Evolutionary conservation across 73 alveolate genomes (phyloP).

Genomic region (Stentor coeruleus): DNA sequence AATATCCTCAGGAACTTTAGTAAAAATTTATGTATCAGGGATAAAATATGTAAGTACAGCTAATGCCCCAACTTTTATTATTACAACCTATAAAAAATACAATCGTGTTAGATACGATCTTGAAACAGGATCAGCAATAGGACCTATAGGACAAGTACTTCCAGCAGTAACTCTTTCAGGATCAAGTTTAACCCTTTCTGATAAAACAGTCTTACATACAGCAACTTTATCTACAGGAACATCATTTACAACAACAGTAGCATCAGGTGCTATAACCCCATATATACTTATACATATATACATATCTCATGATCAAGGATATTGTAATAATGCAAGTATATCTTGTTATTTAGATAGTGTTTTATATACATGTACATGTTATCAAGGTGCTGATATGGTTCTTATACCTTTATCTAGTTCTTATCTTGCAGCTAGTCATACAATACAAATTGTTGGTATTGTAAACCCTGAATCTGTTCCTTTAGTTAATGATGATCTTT

Average conservation of each 20-base stretch:
- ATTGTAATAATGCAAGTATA: neutral
- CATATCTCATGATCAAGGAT: slow-evolving; percentile 10
- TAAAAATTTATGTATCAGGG: slow-evolving; percentile 9
- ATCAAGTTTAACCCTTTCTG: neutral
- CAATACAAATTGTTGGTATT: neutral
- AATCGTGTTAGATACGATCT: neutral
- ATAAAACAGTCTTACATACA: neutral
- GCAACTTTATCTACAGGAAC: slow-evolving; percentile 8
- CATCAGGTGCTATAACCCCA: neutral
- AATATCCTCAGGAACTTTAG: neutral
- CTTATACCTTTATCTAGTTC: neutral
- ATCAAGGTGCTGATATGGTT: slow-evolving; percentile 18
- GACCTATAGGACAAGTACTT: neutral
- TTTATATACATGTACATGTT: slow-evolving; percentile 6
- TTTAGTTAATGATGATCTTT: neutral
- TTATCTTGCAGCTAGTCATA: slow-evolving; percentile 18
- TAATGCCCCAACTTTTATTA: neutral
- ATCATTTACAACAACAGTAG: neutral
- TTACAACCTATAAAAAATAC: slow-evolving; percentile 22
- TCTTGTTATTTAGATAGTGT: slow-evolving; percentile 4
- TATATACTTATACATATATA: neutral
- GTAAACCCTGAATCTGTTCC: slow-evolving; percentile 12
- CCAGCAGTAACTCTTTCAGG: neutral
- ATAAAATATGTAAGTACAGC: neutral
- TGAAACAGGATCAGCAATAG: neutral